phyloP scores from a whole-genome alignment of 495 filamentous ascomycete species.

The Pseudotulostoma volvatum region DNA sequence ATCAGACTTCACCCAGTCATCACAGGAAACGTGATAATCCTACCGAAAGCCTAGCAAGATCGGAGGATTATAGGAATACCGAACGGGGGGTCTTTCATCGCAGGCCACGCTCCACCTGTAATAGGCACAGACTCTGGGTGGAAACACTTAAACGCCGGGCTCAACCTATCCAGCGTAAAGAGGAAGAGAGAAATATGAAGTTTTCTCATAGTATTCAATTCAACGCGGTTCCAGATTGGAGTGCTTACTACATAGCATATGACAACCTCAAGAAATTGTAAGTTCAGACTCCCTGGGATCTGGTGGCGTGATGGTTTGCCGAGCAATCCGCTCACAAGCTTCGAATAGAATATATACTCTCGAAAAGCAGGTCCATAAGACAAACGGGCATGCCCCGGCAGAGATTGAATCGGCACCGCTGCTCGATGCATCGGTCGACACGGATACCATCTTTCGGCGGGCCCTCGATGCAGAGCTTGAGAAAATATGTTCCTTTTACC shows the following conservation, averaged over 20 bases:
- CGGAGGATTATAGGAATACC: too few species aligned
- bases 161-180: conserved; percentile 9
- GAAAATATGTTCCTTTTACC: conserved; percentile 83
- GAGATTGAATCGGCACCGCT: conserved; percentile 80
- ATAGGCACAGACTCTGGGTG: conserved; percentile 20
- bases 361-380: conserved; percentile 54
- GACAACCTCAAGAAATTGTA: conserved; percentile 98
- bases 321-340: too few species aligned
- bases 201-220: conserved; percentile 99
- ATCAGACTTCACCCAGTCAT: not conserved
- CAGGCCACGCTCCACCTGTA: not conserved
- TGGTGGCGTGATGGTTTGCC: too few species aligned
- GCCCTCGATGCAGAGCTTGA: conserved; percentile 81
- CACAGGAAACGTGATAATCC: not conserved
- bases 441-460: conserved; percentile 60
- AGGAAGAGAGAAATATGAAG: conserved; percentile 73
- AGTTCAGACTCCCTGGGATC: conserved; percentile 26
- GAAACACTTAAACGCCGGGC: conserved; percentile 22
- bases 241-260: conserved; percentile 91
- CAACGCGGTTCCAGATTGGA: conserved; percentile 98
- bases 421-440: conserved; percentile 43
- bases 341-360: conserved; percentile 69
- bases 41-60: not conserved
- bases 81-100: not conserved
- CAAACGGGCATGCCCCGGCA: conserved; percentile 25